These are phyloP conservation scores for Orobanche coerulescens DNA, from an alignment of 257 asterid species.

Conservation along the genomic window DNA sequence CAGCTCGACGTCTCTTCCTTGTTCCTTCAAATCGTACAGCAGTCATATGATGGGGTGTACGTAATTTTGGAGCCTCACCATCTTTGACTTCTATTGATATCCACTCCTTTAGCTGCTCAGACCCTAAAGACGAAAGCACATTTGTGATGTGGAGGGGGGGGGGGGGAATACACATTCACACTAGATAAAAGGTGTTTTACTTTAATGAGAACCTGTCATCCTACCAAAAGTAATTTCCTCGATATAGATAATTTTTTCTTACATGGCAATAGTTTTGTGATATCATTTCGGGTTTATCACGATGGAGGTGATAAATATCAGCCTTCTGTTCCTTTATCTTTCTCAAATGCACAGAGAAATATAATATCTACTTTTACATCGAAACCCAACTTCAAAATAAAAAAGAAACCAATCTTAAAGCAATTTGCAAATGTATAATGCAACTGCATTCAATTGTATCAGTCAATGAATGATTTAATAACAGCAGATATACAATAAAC, in stretches of 20 bases:
- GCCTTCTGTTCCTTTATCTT: not conserved
- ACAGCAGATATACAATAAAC: not conserved
- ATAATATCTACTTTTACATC: slow-evolving; percentile 12
- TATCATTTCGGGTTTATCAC: slow-evolving; percentile 8
- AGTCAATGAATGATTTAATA: not conserved
- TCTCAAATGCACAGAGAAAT: not conserved
- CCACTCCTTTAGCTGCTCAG: slow-evolving; percentile 77
- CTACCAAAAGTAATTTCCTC: slow-evolving; percentile 1
- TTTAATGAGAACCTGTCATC: not conserved
- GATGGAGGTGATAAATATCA: not conserved
- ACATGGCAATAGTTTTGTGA: not conserved
- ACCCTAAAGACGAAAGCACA: slow-evolving; percentile 26
- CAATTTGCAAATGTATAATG: not conserved
- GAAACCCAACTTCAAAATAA: not conserved
- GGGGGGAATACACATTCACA: not conserved
- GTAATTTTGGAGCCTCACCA: slow-evolving; percentile 47
- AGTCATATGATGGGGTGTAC: slow-evolving; percentile 62
- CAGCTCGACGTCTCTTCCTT: slow-evolving; percentile 82
- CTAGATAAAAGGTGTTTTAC: not conserved
- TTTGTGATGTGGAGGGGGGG: not conserved
- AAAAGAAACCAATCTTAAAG: not conserved
- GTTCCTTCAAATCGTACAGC: slow-evolving; percentile 48
- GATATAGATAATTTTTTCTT: not conserved
- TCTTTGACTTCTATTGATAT: slow-evolving; percentile 57
- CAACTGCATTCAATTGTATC: not conserved